A percentile compares a stretch with the other conserved stretches of the same genome.
phyloP scores from a whole-genome alignment of 495 filamentous ascomycete species.

The Penicillium mononematosum region DNA sequence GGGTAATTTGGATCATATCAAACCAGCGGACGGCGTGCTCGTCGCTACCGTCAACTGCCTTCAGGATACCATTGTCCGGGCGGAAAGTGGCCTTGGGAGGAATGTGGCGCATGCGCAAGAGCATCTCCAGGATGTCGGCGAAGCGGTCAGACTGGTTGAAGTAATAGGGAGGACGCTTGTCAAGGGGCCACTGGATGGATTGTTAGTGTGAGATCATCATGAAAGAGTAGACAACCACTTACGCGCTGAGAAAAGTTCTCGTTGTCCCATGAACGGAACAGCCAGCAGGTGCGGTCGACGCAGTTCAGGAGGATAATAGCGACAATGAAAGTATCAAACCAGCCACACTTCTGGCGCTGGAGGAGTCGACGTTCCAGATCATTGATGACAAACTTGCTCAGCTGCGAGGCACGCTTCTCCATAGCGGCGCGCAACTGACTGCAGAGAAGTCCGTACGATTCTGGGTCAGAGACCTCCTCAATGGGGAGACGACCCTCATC shows the following conservation, averaged over 20 bases:
- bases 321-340: constrained; percentile 73
- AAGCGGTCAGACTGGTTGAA: constrained; percentile 71
- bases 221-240: constrained; percentile 14
- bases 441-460: constrained; percentile 55
- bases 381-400: constrained; percentile 67
- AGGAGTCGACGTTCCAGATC: constrained; percentile 71
- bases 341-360: constrained; percentile 67
- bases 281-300: constrained; percentile 80
- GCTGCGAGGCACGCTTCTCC: constrained; percentile 66
- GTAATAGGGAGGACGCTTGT: constrained; percentile 62
- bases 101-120: constrained; percentile 69
- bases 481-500: constrained; percentile 48
- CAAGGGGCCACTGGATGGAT: constrained; percentile 62
- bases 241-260: constrained; percentile 47
- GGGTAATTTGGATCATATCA: constrained; percentile 56
- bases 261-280: constrained; percentile 72
- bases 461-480: constrained; percentile 42
- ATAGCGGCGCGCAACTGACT: constrained; percentile 71
- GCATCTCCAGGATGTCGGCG: constrained; percentile 68
- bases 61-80: constrained; percentile 54
- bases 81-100: constrained; percentile 58
- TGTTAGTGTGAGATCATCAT: background rate
- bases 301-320: constrained; percentile 74
- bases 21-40: constrained; percentile 58
- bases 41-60: constrained; percentile 52